A percentile compares a stretch with the other conserved stretches of the same genome.
Conservation (phyloP, 768 basidiomycete species). For the Boletus speciosus region DNA sequence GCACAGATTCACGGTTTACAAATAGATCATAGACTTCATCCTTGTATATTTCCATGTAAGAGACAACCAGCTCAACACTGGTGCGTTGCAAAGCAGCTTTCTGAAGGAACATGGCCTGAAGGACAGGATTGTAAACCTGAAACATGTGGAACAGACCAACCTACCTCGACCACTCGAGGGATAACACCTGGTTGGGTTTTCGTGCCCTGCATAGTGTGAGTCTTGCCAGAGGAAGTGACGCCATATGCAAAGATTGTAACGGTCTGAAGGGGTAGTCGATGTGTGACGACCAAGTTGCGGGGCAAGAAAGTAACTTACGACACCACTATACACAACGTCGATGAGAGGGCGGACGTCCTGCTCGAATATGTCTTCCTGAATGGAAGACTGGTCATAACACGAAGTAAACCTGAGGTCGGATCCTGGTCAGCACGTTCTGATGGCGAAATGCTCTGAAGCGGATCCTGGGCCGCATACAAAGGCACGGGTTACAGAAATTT, state of each 20-base stretch:
- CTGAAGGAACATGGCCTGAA: conserved; percentile 58
- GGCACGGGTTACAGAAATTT: background rate
- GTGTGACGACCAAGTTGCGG: background rate
- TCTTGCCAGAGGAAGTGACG: conserved; percentile 89
- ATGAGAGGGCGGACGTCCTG: conserved; percentile 75
- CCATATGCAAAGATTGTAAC: conserved; percentile 90
- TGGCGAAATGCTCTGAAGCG: background rate
- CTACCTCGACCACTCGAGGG: conserved; percentile 71
- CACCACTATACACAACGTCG: conserved; percentile 72
- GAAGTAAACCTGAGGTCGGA: conserved; percentile 56
- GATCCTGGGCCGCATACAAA: conserved; percentile 2
- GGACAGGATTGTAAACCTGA: background rate
- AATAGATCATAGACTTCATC: conserved; percentile 89
- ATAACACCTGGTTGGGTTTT: conserved; percentile 77
- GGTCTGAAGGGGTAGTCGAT: conserved; percentile 42
- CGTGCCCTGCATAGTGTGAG: conserved; percentile 89
- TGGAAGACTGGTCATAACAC: conserved; percentile 67
- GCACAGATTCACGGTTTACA: conserved; percentile 63
- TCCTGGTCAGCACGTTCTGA: background rate
- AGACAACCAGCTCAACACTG: conserved; percentile 50
- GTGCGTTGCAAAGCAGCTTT: conserved; percentile 38
- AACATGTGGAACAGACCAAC: conserved; percentile 15
- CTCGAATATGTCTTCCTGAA: conserved; percentile 74
- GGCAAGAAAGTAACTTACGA: conserved; percentile 44
- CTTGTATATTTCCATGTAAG: conserved; percentile 90